Base-by-base conservation (phyloP, 306 rosid genomes). In the Astragalus membranaceus region DNA sequence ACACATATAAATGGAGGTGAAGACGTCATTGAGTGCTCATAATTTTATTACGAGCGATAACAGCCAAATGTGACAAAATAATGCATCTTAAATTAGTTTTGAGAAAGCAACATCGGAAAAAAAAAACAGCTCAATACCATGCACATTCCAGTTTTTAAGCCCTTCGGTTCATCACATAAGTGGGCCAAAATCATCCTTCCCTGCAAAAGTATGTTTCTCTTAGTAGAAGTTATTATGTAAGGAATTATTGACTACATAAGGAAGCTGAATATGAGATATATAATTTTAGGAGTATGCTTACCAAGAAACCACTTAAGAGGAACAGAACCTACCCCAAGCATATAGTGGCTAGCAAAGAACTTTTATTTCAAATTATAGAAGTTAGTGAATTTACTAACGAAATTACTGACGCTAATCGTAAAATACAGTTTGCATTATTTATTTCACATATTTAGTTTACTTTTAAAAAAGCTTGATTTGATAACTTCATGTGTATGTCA, bases 71-170 rank as follows among this genome's bases (percentile, higher is more conserved):
- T 47, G 41, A 7, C 8, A 55, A 52, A 66, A 41, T 41, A 56
- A 39, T 32, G 55, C 39, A 57, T 72, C 62, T 61, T 36, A 69
- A 54, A 20, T 32, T 60, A 11, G 23, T 52, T 52, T 49, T 64
- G 15, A 58, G 17, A 42, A 64, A 52, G 51, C 58, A 73, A 41
- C 57, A 66, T 72, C 15, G 12, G 30, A 26, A 78, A 66, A 55
- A 50, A 50, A 49, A 39, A 53, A 75, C 42, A 62, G 67, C 7
- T 54, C 14, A 81, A 73, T 91, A 94, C 99, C 99, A 91, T 84
- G 97, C 97, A 94, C 99, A 94, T 91, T 72, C 96, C 97, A 69
- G 97, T 94, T 89, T 94, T 94, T 85, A 94, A 72, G 75, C 97
- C 99, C 83, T 89, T 94, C 13, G 99, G 97, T 83, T 94, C 99